Evolutionary conservation across 129 eudicot genomes (phyloP), one percentile per base, ranked within the genome.

Genomic region (Helichrysum umbraculigerum): DNA sequence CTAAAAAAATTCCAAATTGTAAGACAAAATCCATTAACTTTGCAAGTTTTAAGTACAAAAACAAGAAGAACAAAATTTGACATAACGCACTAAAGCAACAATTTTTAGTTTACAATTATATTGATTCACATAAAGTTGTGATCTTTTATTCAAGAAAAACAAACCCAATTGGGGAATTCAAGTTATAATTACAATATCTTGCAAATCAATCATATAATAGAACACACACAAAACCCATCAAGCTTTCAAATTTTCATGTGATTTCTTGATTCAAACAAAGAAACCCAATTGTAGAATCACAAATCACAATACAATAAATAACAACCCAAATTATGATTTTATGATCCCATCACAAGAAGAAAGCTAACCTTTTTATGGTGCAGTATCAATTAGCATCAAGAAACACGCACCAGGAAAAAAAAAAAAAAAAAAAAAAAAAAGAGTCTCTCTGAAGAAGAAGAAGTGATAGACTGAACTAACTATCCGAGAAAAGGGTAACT

Each of bases 401-500:
- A 50, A 39, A 5, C 30, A 33, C 14, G 19, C 19, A 41, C 14
- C 28, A 25, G 28, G 28, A 25, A 25, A 25, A 25, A 25, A 25
- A 25, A 25, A n/a, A n/a, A n/a, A n/a, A n/a, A n/a, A n/a, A n/a
- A n/a, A n/a, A n/a, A n/a, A n/a, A n/a, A n/a, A n/a, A n/a, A n/a
- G n/a, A n/a, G n/a, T 25, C 28, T 25, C 28, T 25, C 28, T 25
- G 28, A 1, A 25, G 28, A 25, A 25, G 28, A 25, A 20, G 25
- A 78, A 69, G 47, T 75, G 81, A 10, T 70, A 29, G 76, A 78
- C 37, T 77, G 33, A 79, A 80, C 83, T 7, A 73, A 44, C 58
- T 7, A 29, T 58, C 70, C 83, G 75, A 32, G 5, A 54, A 72
- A 66, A 7, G 70, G 70, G 75, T 25, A 56, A 63, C 54, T 73